Percentiles rank a stretch among this genome's conserved stretches.
Evolutionary conservation across 2,329 filamentous ascomycete genomes (phyloP).

Genomic region (Ophiostoma pallidulum): DNA sequence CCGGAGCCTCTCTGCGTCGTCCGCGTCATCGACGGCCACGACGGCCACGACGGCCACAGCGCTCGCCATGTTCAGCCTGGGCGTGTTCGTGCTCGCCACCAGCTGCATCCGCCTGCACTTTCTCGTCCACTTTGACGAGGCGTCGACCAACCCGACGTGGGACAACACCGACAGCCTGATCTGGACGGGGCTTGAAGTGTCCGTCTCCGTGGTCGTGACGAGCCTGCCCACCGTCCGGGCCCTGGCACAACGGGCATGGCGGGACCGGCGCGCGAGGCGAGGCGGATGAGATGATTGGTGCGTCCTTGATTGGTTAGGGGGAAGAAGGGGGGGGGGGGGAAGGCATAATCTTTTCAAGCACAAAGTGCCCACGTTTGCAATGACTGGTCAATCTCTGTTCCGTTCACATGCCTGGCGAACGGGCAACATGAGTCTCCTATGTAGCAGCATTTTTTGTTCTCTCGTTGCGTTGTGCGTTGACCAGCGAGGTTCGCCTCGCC

Average conservation of each 20-base stretch:
- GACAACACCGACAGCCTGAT: slow-evolving; percentile 32
- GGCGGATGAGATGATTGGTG: no score
- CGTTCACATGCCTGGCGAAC: no score
- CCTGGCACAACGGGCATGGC: slow-evolving; percentile 13
- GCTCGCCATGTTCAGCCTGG: slow-evolving; percentile 30
- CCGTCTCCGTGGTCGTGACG: slow-evolving; percentile 32
- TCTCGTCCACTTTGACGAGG: slow-evolving; percentile 20
- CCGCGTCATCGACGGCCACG: slow-evolving; percentile 2
- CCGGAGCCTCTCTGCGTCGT: slow-evolving; percentile 8
- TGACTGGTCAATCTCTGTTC: no score
- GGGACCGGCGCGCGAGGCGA: not conserved
- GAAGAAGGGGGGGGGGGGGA: no score
- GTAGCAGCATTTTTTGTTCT: no score
- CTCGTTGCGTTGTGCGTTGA: no score
- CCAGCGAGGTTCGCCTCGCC: no score
- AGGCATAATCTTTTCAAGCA: no score
- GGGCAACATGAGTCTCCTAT: no score
- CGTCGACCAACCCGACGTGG: slow-evolving; percentile 31
- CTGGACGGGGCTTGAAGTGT: slow-evolving; percentile 35
- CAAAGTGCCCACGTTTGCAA: no score
- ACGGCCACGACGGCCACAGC: slow-evolving; percentile 12
- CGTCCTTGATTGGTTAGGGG: no score
- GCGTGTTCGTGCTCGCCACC: slow-evolving; percentile 28
- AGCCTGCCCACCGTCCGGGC: slow-evolving; percentile 32
- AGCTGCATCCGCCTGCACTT: slow-evolving; percentile 29